These are phyloP conservation scores for Xeromyces bisporus DNA, from an alignment of 495 filamentous ascomycete species.

Conservation along the genomic window DNA sequence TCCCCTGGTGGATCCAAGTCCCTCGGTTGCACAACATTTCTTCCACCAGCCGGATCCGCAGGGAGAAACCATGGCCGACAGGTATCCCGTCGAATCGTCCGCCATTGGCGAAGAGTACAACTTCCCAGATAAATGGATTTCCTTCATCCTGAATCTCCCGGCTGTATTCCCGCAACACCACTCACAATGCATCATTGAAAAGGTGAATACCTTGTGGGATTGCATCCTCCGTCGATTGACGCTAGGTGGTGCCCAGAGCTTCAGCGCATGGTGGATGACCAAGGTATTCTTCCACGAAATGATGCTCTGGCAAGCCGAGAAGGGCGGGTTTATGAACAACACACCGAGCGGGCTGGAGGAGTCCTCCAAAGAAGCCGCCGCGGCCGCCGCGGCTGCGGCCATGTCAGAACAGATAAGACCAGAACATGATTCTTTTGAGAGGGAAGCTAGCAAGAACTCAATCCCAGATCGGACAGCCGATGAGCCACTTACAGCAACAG, in stretches of 20 bases:
- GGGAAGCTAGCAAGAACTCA: constrained; percentile 6
- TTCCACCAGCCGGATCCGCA: constrained; percentile 27
- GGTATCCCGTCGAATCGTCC: constrained; percentile 19
- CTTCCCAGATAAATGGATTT: constrained; percentile 72
- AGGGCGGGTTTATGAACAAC: constrained; percentile 75
- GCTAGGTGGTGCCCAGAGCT: constrained; percentile 64
- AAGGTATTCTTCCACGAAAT: constrained; percentile 96
- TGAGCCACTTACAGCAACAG: constrained; percentile 3
- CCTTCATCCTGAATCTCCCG: constrained; percentile 61
- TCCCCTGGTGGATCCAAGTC: constrained; percentile 20
- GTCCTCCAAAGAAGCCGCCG: constrained; percentile 12
- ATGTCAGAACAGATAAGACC: too few relatives aligned
- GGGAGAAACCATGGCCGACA: constrained; percentile 19
- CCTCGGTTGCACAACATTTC: constrained; percentile 15
- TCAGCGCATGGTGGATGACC: constrained; percentile 95
- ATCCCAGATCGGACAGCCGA: constrained; percentile 5
- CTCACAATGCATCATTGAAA: constrained; percentile 36
- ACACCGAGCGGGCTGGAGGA: constrained; percentile 28
- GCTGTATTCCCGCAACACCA: constrained; percentile 54
- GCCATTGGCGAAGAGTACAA: constrained; percentile 32
- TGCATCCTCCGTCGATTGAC: constrained; percentile 38
- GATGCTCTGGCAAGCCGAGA: constrained; percentile 78
- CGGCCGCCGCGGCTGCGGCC: constrained; percentile 12
- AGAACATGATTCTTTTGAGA: constrained; percentile 13
- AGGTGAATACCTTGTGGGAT: constrained; percentile 29